These are phyloP conservation scores for Peziza echinospora DNA, from an alignment of 495 filamentous ascomycete species.

Conservation along the genomic window DNA sequence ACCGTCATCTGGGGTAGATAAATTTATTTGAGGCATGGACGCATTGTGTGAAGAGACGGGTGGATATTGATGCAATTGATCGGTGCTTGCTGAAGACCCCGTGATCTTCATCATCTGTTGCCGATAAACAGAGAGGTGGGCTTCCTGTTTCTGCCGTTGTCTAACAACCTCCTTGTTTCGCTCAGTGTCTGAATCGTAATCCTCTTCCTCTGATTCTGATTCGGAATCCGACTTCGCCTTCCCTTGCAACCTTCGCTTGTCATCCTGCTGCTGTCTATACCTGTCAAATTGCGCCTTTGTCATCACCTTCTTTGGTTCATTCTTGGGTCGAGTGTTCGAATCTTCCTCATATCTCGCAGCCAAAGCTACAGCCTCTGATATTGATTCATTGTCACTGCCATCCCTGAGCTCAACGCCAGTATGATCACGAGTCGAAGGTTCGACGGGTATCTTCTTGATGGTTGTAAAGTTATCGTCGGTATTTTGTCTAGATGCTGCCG, in stretches of 20 bases:
- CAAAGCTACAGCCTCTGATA: conserved; percentile 34
- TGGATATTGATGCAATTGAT: conserved; percentile 21
- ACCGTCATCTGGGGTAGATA: conserved; percentile 24
- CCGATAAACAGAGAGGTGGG: conserved; percentile 71
- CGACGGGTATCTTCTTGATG: no score
- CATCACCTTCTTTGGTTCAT: conserved; percentile 52
- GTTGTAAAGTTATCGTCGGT: conserved; percentile 5
- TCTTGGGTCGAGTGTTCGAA: conserved; percentile 22
- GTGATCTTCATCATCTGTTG: conserved; percentile 97
- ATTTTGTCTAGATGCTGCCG: conserved; percentile 11
- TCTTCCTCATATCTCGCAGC: conserved; percentile 28
- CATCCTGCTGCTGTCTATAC: conserved; percentile 60
- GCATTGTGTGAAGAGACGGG: conserved; percentile 21
- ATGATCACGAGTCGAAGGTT: no score
- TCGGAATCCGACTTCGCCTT: conserved; percentile 19
- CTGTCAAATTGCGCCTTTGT: conserved; percentile 71
- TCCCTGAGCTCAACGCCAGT: conserved; percentile 16
- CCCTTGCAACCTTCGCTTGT: conserved; percentile 28
- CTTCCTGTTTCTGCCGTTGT: conserved; percentile 73
- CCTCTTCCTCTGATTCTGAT: conserved; percentile 32
- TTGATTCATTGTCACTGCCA: conserved; percentile 24
- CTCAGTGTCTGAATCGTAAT: conserved; percentile 71
- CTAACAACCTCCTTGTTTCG: conserved; percentile 47
- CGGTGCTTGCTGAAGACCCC: conserved; percentile 39
- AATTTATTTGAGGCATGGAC: conserved; percentile 15